Evolutionary conservation across 176 grass and related monocot genomes (phyloP).

Genomic region (Zea luxurians): DNA sequence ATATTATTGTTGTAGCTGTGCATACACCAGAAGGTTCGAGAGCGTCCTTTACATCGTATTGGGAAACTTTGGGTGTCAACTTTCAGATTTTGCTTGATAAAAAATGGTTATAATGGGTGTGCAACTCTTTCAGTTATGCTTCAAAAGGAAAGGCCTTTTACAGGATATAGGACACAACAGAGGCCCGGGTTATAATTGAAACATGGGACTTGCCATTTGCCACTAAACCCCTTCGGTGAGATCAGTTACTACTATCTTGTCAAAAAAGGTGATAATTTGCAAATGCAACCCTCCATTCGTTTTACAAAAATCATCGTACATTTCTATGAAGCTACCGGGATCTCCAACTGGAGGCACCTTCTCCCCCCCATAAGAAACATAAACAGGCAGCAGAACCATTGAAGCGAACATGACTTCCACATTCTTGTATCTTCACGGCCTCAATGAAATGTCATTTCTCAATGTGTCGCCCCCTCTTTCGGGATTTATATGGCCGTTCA

Average conservation of each 20-base stretch:
- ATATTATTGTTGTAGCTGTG: slow-evolving; percentile 27
- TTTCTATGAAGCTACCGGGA: background rate
- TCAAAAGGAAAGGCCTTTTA: background rate
- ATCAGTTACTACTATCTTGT: background rate
- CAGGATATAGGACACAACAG: background rate
- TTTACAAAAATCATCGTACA: slow-evolving; percentile 1
- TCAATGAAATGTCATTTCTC: slow-evolving; percentile 32
- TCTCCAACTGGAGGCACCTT: slow-evolving; percentile 1
- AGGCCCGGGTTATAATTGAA: background rate
- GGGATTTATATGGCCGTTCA: slow-evolving; percentile 42
- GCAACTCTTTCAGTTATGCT: background rate
- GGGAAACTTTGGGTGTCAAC: background rate
- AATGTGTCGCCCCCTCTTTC: slow-evolving; percentile 35
- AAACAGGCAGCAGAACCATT: slow-evolving; percentile 8
- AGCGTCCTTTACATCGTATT: background rate
- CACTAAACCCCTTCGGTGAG: background rate
- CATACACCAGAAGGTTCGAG: background rate
- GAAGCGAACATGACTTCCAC: slow-evolving; percentile 3
- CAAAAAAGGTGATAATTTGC: background rate
- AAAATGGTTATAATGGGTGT: background rate
- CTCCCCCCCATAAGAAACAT: background rate
- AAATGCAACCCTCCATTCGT: background rate
- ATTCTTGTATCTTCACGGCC: background rate
- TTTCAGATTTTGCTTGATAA: slow-evolving; percentile 5
- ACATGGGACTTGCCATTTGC: background rate